Evolutionary conservation across 495 filamentous ascomycete genomes (phyloP), one percentile per base, ranked within the genome.

Genomic region (Talaromyces nanjingensis): DNA sequence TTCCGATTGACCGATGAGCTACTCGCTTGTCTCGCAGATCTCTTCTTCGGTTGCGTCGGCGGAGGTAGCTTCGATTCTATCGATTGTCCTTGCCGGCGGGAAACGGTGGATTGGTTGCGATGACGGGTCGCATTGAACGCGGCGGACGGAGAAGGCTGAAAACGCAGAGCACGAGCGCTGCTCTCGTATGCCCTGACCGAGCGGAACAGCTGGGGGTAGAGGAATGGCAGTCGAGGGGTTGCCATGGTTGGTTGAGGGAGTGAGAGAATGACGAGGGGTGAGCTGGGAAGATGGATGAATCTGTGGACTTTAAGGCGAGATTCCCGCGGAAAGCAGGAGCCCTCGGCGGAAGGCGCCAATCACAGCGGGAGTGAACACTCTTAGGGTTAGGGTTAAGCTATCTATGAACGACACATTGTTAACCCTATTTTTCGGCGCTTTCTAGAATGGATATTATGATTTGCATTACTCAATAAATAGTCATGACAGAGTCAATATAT

Each of bases 151-250:
- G 37, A 49, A 54, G 65, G 66, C 45, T 60, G 47, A 52, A 71
- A 45, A 56, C 70, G 75, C 20, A 74, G 62, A 22, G 73, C 69
- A 52, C 67, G 73, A 24, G 72, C 72, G 14, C 57, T 70, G n/a
- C 73, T 69, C 59, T 79, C 72, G 60, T 75, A 81, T 24, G 73
- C 67, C 27, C 76, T 70, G 27, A 76, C 68, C 2, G 75, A 70
- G 16, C 76, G 77, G 63, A 86, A 88, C 55, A 90, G 74, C 66
- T 89, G 84, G 39, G 89, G 89, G 68, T 92, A 92, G 16, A 92
- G 81, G 68, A 92, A 92, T 3, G 85, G 85, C 34, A 93, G 79
- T 67, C 90, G 80, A 57, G 79, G 78, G 9, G 84, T 79, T 58
- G 88, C 84, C 90, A 93, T 93, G 62, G 63, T 24, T 49, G 33